Base-by-base conservation (phyloP, 352 stramenopile species). In the Phytophthora pini region DNA sequence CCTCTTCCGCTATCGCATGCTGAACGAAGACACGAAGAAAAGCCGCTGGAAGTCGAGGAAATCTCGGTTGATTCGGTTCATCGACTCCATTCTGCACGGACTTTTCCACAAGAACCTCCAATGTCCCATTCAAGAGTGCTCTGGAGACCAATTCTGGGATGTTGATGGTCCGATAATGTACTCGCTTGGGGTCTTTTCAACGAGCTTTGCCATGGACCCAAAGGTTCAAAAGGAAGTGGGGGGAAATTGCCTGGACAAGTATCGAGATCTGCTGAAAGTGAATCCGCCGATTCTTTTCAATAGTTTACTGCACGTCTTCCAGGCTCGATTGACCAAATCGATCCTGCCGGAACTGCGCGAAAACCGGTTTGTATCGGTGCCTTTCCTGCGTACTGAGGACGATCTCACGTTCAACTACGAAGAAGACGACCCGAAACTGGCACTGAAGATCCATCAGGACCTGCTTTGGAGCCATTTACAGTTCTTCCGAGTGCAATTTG, bases 91-190 rank as follows among this genome's bases (percentile, higher is more conserved):
- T 43, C 89, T 93, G 68, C 68, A 79, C 31, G 85, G 85, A 1
- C 44, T 88, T 8, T 86, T 86, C 56, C 79, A 86, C 49, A 68
- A 76, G n/a, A 79, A 81, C 34, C 70, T 82, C 20, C 43, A 45
- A 6, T 79, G 70, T 60, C 10, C 48, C 29, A 65, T 83, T 56
- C 48, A 53, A 55, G 65, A 82, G 58, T 88, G 79, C 46, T 66
- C 61, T 29, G 79, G 75, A 7, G 75, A 84, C 22, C 85, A 94
- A 51, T 95, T 95, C 36, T 95, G 87, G 87, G 63, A 80, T 13
- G 74, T 92, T 0, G 80, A 94, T 41, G 83, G 79, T 1, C 82
- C 77, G 0, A 79, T 93, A 15, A 77, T 80, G 76, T 76, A 88
- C 46, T 65, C 78, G 3, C 69, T 95, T 2, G 87, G 87, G 20